Evolutionary conservation across 495 filamentous ascomycete genomes (phyloP).

Genomic region (Hypoxylon trugodes): DNA sequence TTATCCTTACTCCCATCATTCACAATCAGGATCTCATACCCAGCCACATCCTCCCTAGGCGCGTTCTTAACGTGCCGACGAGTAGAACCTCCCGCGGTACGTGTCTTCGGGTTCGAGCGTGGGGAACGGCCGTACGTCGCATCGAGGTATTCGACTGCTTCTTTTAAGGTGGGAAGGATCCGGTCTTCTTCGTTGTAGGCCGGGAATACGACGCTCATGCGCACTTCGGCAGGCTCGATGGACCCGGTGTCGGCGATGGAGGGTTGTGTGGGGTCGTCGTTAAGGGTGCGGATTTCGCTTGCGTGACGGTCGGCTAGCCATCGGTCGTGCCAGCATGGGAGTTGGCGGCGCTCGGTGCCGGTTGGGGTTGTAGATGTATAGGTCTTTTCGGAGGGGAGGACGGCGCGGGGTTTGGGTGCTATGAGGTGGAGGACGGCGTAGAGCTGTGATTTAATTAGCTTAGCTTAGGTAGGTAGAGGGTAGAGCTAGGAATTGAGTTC

Average conservation of each 20-base stretch:
- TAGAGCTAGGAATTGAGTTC: neutral
- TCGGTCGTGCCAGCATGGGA: conserved; percentile 87
- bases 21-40: conserved; percentile 96
- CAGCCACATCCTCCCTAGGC: conserved; percentile 52
- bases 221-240: conserved; percentile 56
- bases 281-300: conserved; percentile 42
- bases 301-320: conserved; percentile 64
- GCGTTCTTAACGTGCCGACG: conserved; percentile 36
- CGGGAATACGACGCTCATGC: conserved; percentile 88
- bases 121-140: conserved; percentile 69
- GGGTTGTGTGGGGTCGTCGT: conserved; percentile 43
- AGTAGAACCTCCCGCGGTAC: conserved; percentile 18
- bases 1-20: conserved; percentile 91
- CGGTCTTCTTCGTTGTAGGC: conserved; percentile 94
- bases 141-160: conserved; percentile 88
- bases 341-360: conserved; percentile 65
- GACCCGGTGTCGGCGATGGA: conserved; percentile 48
- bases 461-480: neutral
- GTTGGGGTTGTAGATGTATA: conserved; percentile 77
- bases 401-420: conserved; percentile 80
- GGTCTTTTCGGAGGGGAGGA: conserved; percentile 82
- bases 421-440: conserved; percentile 75
- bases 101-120: conserved; percentile 25
- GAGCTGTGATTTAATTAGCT: conserved; percentile 57
- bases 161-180: conserved; percentile 82